A percentile compares a stretch with the other conserved stretches of the same genome.
phyloP scores from a whole-genome alignment of 2,329 filamentous ascomycete genomes.

The Ophiostoma sp. region DNA sequence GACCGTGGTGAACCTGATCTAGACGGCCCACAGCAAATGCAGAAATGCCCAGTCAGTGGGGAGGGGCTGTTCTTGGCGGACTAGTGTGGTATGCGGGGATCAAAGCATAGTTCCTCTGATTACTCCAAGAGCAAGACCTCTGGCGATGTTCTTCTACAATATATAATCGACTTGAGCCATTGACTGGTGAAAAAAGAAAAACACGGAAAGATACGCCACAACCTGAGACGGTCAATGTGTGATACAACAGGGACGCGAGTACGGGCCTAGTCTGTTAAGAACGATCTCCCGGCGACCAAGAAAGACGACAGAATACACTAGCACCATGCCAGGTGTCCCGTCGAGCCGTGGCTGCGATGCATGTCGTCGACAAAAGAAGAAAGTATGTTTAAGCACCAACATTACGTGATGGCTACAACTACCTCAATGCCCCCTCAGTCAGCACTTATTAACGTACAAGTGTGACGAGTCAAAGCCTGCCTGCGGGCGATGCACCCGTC shows the following conservation, averaged over 20 bases:
- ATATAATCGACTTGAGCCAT: not conserved
- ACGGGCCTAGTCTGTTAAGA: not conserved
- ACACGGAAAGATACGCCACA: not conserved
- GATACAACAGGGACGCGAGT: too few species aligned
- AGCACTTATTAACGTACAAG: slow-evolving; percentile 15
- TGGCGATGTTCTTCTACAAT: not conserved
- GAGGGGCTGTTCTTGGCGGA: not conserved
- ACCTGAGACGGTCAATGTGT: too few species aligned
- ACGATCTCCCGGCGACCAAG: not conserved
- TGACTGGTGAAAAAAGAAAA: not conserved
- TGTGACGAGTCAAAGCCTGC: slow-evolving; percentile 25
- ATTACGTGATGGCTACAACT: not conserved
- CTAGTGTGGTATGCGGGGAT: not conserved
- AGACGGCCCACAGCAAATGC: not conserved
- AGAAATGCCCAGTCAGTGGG: not conserved
- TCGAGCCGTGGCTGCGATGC: slow-evolving; percentile 25
- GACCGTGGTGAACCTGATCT: not conserved
- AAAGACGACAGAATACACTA: not conserved
- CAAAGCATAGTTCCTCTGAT: not conserved
- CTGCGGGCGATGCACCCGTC: slow-evolving; percentile 23
- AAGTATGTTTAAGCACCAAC: slow-evolving; percentile 8
- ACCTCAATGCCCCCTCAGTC: too few species aligned
- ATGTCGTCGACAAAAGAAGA: slow-evolving; percentile 27
- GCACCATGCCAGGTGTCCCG: slow-evolving; percentile 24
- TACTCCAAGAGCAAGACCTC: not conserved